Percentiles rank a stretch among this genome's conserved stretches.
Conservation (phyloP, 192 early-diverging fungal species). For the Coemansia sp. region DNA sequence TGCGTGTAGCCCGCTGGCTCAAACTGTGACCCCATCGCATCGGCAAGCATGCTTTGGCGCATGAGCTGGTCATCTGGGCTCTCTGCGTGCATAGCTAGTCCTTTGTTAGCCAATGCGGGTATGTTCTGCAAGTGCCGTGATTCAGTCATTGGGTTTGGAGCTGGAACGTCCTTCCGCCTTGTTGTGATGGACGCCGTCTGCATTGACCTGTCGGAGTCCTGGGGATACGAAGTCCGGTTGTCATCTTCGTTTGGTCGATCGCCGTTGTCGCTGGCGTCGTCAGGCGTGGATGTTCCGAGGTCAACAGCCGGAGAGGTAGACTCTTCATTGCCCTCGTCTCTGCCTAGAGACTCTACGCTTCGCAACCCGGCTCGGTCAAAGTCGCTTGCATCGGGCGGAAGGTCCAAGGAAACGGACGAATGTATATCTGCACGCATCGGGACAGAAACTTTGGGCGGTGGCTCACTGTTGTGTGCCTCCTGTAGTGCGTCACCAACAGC, state of each 20-base stretch:
- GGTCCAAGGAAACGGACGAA: slow-evolving; percentile 22
- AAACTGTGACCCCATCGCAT: slow-evolving; percentile 35
- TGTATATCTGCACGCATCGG: neutral
- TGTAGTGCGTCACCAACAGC: neutral
- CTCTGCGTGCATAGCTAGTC: neutral
- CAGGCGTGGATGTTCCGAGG: slow-evolving; percentile 29
- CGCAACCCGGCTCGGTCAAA: slow-evolving; percentile 31
- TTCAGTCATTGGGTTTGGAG: neutral
- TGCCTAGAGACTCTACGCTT: slow-evolving; percentile 49
- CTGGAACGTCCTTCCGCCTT: neutral
- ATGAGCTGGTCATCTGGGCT: slow-evolving; percentile 4
- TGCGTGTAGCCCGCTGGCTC: slow-evolving; percentile 4
- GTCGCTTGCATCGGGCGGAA: slow-evolving; percentile 16
- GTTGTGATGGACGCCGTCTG: slow-evolving; percentile 5
- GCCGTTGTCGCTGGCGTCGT: slow-evolving; percentile 1
- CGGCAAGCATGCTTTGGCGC: slow-evolving; percentile 44
- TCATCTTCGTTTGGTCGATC: neutral
- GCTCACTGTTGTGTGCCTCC: neutral
- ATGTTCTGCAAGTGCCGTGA: neutral
- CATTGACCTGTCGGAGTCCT: slow-evolving; percentile 16
- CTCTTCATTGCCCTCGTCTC: neutral
- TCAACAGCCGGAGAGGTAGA: slow-evolving; percentile 38
- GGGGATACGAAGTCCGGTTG: neutral
- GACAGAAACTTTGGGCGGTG: neutral
- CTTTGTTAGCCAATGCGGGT: neutral